Evolutionary conservation across 805 yeast genomes (phyloP), one percentile per base, ranked within the genome.

Genomic region (Citeromyces matritensis): DNA sequence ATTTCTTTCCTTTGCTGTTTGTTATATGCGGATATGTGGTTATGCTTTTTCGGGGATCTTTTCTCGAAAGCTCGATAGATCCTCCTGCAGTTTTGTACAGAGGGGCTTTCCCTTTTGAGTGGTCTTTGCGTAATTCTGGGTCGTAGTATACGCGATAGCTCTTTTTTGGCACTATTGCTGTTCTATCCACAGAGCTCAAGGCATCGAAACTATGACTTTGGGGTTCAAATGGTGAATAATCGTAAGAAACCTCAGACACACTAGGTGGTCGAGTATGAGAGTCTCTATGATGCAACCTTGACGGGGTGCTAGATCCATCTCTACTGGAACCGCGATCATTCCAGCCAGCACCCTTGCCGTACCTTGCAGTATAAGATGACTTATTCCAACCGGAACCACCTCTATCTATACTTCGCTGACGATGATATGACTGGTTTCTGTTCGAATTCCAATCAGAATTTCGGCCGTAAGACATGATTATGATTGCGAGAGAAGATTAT

Each of bases 121-220:
- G 53, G 23, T 63, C 58, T 39, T 65, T 69, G 34, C 58, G 57
- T 4, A 61, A 36, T 15, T 61, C 68, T 2, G 71, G 70, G 41
- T 74, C 82, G 41, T 68, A 70, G 2, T 56, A 38, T 0, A 71
- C 67, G 37, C 53, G 60, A 42, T 57, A 63, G 32, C 55, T 51
- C 33, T 55, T 60, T 30, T 31, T 31, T 15, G 21, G 15, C 5
- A 29, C 25, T 21, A 19, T 29, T n/a, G 12, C 12, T 6, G 25
- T 15, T 10, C 25, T 12, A 17, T 29, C 31, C n/a, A 29, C 15
- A 15, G 21, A 19, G 9, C 9, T 17, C 12, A 21, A 10, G 6
- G 21, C 8, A 15, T 29, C 25, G 3, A 3, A 9, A 10, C 31
- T 29, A 9, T 29, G 32, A 14, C 25, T 30, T 27, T 30, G 32